Conservation (phyloP, 202 grass and related monocot genomes). For the Brachypodium distachyon region DNA sequence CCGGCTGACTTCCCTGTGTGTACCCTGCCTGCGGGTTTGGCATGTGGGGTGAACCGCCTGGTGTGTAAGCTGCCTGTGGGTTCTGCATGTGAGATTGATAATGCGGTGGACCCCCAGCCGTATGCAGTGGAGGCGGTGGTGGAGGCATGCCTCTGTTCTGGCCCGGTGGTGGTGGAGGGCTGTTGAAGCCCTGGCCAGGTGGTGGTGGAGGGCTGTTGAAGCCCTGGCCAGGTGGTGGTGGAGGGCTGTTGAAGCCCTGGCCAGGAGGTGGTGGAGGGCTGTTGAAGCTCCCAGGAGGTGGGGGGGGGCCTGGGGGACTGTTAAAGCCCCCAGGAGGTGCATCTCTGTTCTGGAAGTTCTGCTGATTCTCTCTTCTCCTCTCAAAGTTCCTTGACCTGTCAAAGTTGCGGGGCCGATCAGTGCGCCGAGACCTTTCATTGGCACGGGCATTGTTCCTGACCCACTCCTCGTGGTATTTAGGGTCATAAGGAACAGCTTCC, state of each 20-base stretch:
- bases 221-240: conserved; percentile 22
- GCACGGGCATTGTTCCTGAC: conserved; percentile 63
- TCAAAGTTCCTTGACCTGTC: conserved; percentile 74
- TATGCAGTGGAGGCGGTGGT: not conserved
- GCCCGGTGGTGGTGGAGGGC: conserved; percentile 1
- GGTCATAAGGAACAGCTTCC: conserved; percentile 60
- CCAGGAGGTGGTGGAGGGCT: not conserved
- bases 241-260: too few relatives aligned
- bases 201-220: conserved; percentile 30
- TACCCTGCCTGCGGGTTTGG: conserved; percentile 7
- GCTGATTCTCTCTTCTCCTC: conserved; percentile 57
- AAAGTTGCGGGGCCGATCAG: conserved; percentile 50
- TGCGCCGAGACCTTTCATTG: conserved; percentile 42
- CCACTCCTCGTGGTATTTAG: conserved; percentile 71
- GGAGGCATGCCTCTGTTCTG: conserved; percentile 27
- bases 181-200: too few relatives aligned
- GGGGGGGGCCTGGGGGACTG: conserved; percentile 13
- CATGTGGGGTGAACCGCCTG: conserved; percentile 3
- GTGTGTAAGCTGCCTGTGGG: not conserved
- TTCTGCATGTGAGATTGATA: conserved; percentile 37
- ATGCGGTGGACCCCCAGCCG: conserved; percentile 10
- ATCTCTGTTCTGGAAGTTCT: conserved; percentile 54
- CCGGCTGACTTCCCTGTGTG: not conserved
- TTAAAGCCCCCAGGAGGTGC: conserved; percentile 34
- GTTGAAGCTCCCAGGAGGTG: conserved; percentile 33